Conservation (phyloP, 306 rosid genomes). For the Echinosophora koreensis region DNA sequence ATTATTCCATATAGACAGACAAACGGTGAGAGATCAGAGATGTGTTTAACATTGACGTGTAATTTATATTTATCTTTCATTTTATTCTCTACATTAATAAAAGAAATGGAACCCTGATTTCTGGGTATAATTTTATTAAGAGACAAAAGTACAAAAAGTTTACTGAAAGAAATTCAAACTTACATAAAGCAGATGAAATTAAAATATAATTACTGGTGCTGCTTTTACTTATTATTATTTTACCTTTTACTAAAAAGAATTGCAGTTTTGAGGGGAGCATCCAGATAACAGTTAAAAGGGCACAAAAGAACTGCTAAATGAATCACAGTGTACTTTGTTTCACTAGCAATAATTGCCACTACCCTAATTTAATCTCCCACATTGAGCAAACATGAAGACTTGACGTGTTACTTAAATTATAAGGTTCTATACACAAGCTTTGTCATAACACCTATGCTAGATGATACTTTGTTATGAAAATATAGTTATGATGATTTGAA, state of each 20-base stretch:
- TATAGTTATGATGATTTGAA: not conserved
- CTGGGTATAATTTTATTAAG: slow-evolving; percentile 5
- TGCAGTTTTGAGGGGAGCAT: slow-evolving; percentile 2
- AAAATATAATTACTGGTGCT: not conserved
- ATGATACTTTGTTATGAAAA: slow-evolving; percentile 1
- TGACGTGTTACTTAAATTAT: not conserved
- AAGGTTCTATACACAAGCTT: not conserved
- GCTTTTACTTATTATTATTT: slow-evolving; percentile 9
- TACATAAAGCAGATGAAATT: not conserved
- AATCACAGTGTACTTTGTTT: not conserved
- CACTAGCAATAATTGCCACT: slow-evolving; percentile 26
- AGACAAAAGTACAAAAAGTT: slow-evolving; percentile 9
- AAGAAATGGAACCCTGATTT: not conserved
- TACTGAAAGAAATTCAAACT: slow-evolving; percentile 15
- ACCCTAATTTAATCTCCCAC: slow-evolving; percentile 6
- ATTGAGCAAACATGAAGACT: not conserved
- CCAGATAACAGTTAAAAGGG: slow-evolving; percentile 3
- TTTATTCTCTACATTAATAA: too few species aligned
- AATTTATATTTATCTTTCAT: too few species aligned
- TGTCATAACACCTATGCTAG: slow-evolving; percentile 8
- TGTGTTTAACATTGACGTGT: too few species aligned
- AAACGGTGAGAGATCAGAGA: too few species aligned
- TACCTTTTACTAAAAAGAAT: slow-evolving; percentile 5
- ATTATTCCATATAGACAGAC: too few species aligned
- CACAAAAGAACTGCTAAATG: not conserved